Percentiles rank a stretch among this genome's conserved stretches.
phyloP scores from a whole-genome alignment of 75 land plant species.

The Isoetes taiwanensis region DNA sequence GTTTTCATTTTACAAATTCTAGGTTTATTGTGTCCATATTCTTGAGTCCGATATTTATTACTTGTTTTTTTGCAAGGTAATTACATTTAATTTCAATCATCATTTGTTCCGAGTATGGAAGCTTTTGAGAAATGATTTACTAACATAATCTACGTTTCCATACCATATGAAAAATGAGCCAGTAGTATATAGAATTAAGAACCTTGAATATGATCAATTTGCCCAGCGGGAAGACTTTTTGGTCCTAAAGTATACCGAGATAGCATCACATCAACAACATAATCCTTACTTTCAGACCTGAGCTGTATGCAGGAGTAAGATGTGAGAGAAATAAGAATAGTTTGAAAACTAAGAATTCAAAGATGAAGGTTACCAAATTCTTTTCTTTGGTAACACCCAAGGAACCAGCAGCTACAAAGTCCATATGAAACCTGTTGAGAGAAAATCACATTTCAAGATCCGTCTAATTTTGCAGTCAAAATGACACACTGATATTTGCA shows the following conservation, averaged over 20 bases:
- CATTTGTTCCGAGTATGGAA: no score
- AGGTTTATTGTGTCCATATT: no score
- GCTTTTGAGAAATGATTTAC: no score
- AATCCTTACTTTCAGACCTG: conserved; percentile 88
- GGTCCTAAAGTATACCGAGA: conserved; percentile 87
- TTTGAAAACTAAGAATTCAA: conserved; percentile 4
- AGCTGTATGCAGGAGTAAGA: conserved; percentile 31
- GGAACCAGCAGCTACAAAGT: conserved; percentile 86
- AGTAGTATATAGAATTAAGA: no score
- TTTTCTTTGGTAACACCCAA: conserved; percentile 79
- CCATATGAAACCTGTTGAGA: conserved; percentile 62
- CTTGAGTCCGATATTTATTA: no score
- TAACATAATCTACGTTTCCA: no score
- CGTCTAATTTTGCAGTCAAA: background rate
- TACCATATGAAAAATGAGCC: no score
- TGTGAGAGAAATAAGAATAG: background rate
- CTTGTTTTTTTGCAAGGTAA: no score
- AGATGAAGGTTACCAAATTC: conserved; percentile 58
- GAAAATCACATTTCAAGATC: background rate
- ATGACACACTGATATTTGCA: background rate
- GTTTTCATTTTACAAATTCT: no score
- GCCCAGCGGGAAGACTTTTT: no score
- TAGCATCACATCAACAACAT: conserved; percentile 90
- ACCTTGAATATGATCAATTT: no score
- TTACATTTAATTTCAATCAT: no score